Conservation (phyloP, 768 basidiomycete genomes). For the Amanita thiersii region DNA sequence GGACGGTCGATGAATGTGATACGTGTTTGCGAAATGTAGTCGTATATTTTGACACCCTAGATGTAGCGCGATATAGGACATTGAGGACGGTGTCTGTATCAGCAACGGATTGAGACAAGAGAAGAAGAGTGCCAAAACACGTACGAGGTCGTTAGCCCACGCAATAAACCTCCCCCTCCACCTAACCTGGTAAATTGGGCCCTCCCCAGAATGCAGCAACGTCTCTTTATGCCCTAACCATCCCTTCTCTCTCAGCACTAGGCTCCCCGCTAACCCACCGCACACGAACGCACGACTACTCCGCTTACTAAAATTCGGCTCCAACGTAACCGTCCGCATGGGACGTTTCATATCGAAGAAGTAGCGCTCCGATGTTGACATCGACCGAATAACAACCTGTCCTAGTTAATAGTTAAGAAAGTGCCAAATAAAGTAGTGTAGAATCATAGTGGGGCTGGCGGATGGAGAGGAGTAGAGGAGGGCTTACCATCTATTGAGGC, state of each 20-base stretch:
- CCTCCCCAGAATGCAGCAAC: slow-evolving; percentile 74
- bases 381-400: slow-evolving; percentile 82
- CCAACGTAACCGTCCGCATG: slow-evolving; percentile 82
- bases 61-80: slow-evolving; percentile 2
- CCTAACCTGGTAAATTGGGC: slow-evolving; percentile 87
- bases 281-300: slow-evolving; percentile 76
- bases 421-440: not conserved
- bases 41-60: slow-evolving; percentile 92
- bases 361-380: slow-evolving; percentile 73
- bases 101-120: not conserved
- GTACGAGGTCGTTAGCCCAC: slow-evolving; percentile 90
- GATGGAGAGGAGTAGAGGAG: not conserved
- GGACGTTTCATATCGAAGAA: slow-evolving; percentile 88
- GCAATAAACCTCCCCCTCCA: slow-evolving; percentile 87
- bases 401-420: no score
- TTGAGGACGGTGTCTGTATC: not conserved
- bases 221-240: slow-evolving; percentile 96
- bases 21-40: slow-evolving; percentile 65
- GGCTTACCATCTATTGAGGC: slow-evolving; percentile 86
- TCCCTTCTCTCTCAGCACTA: slow-evolving; percentile 89
- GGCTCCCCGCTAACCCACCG: slow-evolving; percentile 83
- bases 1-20: slow-evolving; percentile 85
- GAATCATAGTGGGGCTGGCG: slow-evolving; percentile 12
- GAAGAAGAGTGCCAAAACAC: slow-evolving; percentile 17
- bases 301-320: slow-evolving; percentile 82